Evolutionary conservation across 2,329 filamentous ascomycete species (phyloP), one percentile per base, ranked within the genome.

Genomic region (Claviceps digitariae): DNA sequence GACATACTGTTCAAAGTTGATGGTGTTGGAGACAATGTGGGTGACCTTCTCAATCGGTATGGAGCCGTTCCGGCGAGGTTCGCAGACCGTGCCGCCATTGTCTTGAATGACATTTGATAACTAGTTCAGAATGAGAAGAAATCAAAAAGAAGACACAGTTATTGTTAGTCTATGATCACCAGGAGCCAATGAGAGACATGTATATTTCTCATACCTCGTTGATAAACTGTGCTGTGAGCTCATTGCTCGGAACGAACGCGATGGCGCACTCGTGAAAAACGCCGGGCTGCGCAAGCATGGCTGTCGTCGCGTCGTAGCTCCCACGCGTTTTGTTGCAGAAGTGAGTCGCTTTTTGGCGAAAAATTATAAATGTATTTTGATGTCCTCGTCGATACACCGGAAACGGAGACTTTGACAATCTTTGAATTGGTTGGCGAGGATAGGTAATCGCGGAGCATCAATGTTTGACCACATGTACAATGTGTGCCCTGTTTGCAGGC

Each of bases 1-100:
- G 56, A 80, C 74, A 66, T 93, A 97, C 62, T 91, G 82, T n/a
- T 87, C 83, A 61, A 98, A 98, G 66, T 98, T 90, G 68, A 89
- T 86, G 1, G 86, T 91, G 55, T 83, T 81, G 54, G 90, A 74
- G 49, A 82, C 64, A 57, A 82, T 76, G 61, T 82, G 79, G 23
- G 78, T 78, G 50, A 74, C 71, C 53, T 72, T 61, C 50, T 71
- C 63, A 29, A 81, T 70, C 1, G 69, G 68, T 15, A 80, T 64
- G 15, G 71, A 69, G 59, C 75, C 76, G 58, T 79, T 69, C 55
- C 71, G 68, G 55, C 70, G 68, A 13, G 71, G 71, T 47, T 74
- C 68, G 57, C 76, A 64, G 2, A 79, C 67, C 36, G 69, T 62
- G 53, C 73, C 78, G 58, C 77, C 78, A 69, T 78, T 72, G 13